Evolutionary conservation across 202 grass and related monocot genomes (phyloP).

Genomic region (Musa balbisiana): DNA sequence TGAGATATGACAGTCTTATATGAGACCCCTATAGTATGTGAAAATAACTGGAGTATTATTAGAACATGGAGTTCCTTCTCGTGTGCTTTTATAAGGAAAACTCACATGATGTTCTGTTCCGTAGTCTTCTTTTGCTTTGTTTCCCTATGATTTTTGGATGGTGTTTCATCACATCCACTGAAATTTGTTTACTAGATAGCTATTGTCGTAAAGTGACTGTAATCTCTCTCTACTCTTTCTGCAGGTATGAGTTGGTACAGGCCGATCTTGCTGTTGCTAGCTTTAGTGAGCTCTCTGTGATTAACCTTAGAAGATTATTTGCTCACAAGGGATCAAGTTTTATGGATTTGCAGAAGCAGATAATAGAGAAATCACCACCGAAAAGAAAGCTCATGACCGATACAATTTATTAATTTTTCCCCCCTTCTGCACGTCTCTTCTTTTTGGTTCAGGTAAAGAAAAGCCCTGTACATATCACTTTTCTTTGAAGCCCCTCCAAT

Average conservation of each 20-base stretch:
- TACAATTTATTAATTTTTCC: constrained; percentile 55
- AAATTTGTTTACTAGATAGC: neutral
- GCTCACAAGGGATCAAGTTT: constrained; percentile 70
- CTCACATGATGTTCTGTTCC: no score
- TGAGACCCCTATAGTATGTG: no score
- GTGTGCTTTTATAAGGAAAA: no score
- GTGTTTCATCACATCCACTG: neutral
- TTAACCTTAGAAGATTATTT: constrained; percentile 94
- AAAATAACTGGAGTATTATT: no score
- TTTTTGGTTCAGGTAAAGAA: neutral
- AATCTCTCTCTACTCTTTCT: neutral
- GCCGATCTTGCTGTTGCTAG: constrained; percentile 71
- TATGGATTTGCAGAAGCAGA: constrained; percentile 97
- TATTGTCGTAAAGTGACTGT: neutral
- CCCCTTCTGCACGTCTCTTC: neutral
- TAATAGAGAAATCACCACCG: constrained; percentile 64
- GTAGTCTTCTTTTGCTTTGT: neutral
- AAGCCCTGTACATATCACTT: neutral
- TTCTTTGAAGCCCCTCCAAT: neutral
- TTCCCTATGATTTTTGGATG: neutral
- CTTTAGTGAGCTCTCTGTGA: constrained; percentile 79
- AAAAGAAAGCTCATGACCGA: constrained; percentile 77
- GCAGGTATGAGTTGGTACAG: constrained; percentile 89
- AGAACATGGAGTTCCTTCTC: no score
- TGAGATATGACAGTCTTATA: no score